Evolutionary conservation across 805 yeast species (phyloP).

Genomic region (Danielia reshetovae): DNA sequence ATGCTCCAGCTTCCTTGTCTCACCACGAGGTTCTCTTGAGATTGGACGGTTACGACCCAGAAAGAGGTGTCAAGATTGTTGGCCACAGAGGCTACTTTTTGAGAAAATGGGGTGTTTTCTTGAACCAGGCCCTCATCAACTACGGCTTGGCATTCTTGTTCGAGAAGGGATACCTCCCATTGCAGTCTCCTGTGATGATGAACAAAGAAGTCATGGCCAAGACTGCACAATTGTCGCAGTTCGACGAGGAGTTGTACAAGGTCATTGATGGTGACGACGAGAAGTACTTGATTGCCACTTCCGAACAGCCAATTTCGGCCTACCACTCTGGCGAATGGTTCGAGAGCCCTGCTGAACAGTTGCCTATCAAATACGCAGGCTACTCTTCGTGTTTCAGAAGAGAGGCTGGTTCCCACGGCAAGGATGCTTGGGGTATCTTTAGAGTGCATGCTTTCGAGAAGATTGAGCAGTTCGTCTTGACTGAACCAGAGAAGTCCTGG

Average conservation of each 20-base stretch:
- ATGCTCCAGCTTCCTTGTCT: slow-evolving; percentile 72
- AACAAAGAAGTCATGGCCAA: slow-evolving; percentile 99
- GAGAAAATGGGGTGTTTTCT: slow-evolving; percentile 92
- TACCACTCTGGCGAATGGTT: slow-evolving; percentile 98
- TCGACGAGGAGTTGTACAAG: slow-evolving; percentile 97
- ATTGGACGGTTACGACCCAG: slow-evolving; percentile 97
- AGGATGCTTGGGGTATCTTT: slow-evolving; percentile 99
- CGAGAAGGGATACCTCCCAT: slow-evolving; percentile 74
- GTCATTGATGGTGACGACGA: slow-evolving; percentile 97
- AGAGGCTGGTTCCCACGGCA: slow-evolving; percentile 99
- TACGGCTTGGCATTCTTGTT: slow-evolving; percentile 87
- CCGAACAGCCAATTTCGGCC: slow-evolving; percentile 98
- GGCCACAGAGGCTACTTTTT: slow-evolving; percentile 99
- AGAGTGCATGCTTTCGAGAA: slow-evolving; percentile 98
- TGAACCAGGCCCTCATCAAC: slow-evolving; percentile 96
- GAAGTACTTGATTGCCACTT: slow-evolving; percentile 95
- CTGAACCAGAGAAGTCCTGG: slow-evolving; percentile 99
- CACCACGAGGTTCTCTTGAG: slow-evolving; percentile 94
- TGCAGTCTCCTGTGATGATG: slow-evolving; percentile 99
- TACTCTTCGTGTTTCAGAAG: slow-evolving; percentile 98
- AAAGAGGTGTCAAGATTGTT: slow-evolving; percentile 94
- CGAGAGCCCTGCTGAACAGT: slow-evolving; percentile 93
- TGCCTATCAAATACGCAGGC: slow-evolving; percentile 96
- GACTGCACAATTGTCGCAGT: slow-evolving; percentile 96
- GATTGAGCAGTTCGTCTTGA: slow-evolving; percentile 91